Conservation (phyloP, 208 protist genomes). For the Acanthamoeba quina region DNA sequence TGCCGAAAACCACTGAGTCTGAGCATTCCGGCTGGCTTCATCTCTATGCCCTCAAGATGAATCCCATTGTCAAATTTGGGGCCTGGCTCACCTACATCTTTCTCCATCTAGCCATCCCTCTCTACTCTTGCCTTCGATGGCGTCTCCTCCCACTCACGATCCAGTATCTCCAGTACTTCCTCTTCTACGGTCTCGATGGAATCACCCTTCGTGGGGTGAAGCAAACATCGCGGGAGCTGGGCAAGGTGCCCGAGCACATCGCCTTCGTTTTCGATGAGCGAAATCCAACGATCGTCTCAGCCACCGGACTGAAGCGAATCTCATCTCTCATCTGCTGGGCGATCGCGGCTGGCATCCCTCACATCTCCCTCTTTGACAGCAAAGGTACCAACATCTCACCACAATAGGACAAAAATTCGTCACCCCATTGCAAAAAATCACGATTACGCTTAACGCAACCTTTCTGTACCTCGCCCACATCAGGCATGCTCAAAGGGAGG, state of each 20-base stretch:
- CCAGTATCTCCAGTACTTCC: conserved; percentile 14
- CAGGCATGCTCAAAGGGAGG: conserved; percentile 12
- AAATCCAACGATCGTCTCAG: background rate
- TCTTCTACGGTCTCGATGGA: conserved; percentile 36
- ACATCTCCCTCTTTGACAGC: conserved; percentile 48
- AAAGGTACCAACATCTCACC: background rate
- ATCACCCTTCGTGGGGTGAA: background rate
- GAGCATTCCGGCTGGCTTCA: background rate
- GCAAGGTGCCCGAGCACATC: conserved; percentile 45
- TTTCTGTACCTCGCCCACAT: background rate
- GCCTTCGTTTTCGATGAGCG: conserved; percentile 9
- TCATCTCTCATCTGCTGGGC: conserved; percentile 45
- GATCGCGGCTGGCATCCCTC: conserved; percentile 5
- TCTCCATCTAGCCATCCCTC: background rate
- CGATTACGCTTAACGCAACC: background rate
- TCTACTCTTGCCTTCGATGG: conserved; percentile 45
- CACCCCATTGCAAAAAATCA: too few species aligned
- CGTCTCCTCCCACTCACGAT: background rate
- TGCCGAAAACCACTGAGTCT: background rate
- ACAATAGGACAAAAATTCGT: background rate
- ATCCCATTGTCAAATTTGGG: background rate
- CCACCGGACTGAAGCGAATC: background rate
- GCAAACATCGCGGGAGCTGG: background rate
- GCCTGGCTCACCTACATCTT: conserved; percentile 36
- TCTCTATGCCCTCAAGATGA: background rate